These are phyloP conservation scores for Tetrapisispora taiwanensis DNA, from an alignment of 805 yeast genomes.

Conservation along the genomic window DNA sequence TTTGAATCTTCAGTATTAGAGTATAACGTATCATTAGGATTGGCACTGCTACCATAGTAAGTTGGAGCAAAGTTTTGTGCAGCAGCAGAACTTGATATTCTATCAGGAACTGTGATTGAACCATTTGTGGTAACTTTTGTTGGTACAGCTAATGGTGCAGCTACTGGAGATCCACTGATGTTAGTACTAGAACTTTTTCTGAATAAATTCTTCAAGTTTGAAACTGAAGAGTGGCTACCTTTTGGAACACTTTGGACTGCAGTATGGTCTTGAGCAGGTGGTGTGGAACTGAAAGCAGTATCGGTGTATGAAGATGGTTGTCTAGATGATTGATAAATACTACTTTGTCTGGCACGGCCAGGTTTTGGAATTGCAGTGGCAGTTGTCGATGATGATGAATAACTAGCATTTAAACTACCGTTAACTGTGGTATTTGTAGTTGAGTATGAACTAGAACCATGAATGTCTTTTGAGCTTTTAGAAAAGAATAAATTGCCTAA, in stretches of 20 bases:
- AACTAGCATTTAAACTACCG: conserved; percentile 1
- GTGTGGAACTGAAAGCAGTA: conserved; percentile 15
- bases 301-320: conserved; percentile 24
- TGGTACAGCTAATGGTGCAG: background rate
- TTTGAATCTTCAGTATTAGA: conserved; percentile 31
- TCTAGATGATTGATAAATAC: conserved; percentile 29
- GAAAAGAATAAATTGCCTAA: conserved; percentile 29
- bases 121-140: background rate
- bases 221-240: conserved; percentile 68
- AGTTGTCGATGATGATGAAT: conserved; percentile 8
- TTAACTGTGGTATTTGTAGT: conserved; percentile 1
- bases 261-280: conserved; percentile 26
- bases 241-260: conserved; percentile 32
- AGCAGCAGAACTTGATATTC: background rate
- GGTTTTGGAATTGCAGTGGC: conserved; percentile 30
- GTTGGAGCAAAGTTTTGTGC: conserved; percentile 16
- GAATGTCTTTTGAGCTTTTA: conserved; percentile 17
- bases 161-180: background rate
- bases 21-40: conserved; percentile 23
- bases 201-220: conserved; percentile 65
- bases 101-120: background rate
- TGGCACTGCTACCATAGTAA: conserved; percentile 31
- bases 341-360: conserved; percentile 26
- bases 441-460: conserved; percentile 1
- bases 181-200: conserved; percentile 32